These are phyloP conservation scores for Penicillium fimorum DNA, from an alignment of 495 filamentous ascomycete genomes.

Conservation along the genomic window DNA sequence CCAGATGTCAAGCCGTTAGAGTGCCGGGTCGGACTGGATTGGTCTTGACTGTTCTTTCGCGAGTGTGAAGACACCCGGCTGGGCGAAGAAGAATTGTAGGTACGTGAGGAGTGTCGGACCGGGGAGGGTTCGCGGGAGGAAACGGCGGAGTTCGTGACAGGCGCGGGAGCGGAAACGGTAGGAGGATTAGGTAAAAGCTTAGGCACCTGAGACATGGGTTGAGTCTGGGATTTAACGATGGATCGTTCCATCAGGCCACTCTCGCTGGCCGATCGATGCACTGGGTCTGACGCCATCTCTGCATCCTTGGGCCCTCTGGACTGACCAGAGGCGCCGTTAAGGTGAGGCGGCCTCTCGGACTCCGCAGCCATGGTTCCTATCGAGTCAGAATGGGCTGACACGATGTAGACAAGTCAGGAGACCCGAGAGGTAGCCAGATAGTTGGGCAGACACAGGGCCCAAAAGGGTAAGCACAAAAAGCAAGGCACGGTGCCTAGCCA, in stretches of 20 bases:
- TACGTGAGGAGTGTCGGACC: conserved; percentile 37
- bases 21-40: conserved; percentile 58
- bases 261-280: conserved; percentile 31
- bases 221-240: conserved; percentile 30
- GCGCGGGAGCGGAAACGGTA: conserved; percentile 34
- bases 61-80: conserved; percentile 50
- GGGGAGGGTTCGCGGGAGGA: conserved; percentile 54
- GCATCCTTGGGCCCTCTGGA: conserved; percentile 33
- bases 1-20: conserved; percentile 39
- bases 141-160: conserved; percentile 43
- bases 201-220: conserved; percentile 39
- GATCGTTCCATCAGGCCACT: conserved; percentile 36
- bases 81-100: conserved; percentile 30
- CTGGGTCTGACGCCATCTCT: conserved; percentile 29
- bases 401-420: conserved; percentile 42
- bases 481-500: conserved; percentile 25
- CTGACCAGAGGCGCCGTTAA: conserved; percentile 36
- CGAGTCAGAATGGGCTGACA: conserved; percentile 35
- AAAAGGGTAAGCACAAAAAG: conserved; percentile 26
- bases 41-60: conserved; percentile 68
- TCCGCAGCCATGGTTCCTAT: conserved; percentile 44
- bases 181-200: conserved; percentile 36
- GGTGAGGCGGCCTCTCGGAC: conserved; percentile 46
- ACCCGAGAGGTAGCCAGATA: conserved; percentile 39
- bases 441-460: conserved; percentile 31